Evolutionary conservation across 176 grass and related monocot genomes (phyloP).

Genomic region (Poa pratensis): DNA sequence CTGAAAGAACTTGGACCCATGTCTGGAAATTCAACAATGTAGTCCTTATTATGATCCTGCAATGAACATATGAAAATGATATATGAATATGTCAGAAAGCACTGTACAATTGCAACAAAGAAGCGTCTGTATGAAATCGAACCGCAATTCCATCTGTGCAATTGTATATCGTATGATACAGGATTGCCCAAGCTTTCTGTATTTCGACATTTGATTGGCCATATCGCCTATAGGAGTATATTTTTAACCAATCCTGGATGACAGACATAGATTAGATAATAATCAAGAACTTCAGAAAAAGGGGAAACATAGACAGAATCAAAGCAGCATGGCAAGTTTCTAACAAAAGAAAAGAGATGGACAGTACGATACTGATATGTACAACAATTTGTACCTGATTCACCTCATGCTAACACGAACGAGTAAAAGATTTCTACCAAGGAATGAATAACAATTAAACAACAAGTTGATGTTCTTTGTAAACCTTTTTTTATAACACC

Average conservation of each 20-base stretch:
- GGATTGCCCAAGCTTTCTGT: slow-evolving; percentile 72
- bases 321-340: slow-evolving; percentile 31
- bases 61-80: slow-evolving; percentile 47
- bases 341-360: not conserved
- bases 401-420: not conserved
- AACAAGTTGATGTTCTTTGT: not conserved
- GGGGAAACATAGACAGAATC: slow-evolving; percentile 9
- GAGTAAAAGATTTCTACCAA: slow-evolving; percentile 19
- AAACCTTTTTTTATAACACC: slow-evolving; percentile 8
- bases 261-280: slow-evolving; percentile 33
- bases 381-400: slow-evolving; percentile 1
- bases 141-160: slow-evolving; percentile 96
- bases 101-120: slow-evolving; percentile 27
- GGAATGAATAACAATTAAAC: not conserved
- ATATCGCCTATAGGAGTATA: slow-evolving; percentile 83
- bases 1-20: slow-evolving; percentile 50
- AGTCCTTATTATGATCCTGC: slow-evolving; percentile 95
- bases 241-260: slow-evolving; percentile 80
- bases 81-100: slow-evolving; percentile 34
- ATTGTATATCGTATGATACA: slow-evolving; percentile 97
- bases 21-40: slow-evolving; percentile 95
- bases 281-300: slow-evolving; percentile 26
- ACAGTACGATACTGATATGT: slow-evolving; percentile 17
- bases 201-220: slow-evolving; percentile 63
- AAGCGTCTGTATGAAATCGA: slow-evolving; percentile 41